Base-by-base conservation (phyloP, 495 filamentous ascomycete species). In the Penicillium soppii region DNA sequence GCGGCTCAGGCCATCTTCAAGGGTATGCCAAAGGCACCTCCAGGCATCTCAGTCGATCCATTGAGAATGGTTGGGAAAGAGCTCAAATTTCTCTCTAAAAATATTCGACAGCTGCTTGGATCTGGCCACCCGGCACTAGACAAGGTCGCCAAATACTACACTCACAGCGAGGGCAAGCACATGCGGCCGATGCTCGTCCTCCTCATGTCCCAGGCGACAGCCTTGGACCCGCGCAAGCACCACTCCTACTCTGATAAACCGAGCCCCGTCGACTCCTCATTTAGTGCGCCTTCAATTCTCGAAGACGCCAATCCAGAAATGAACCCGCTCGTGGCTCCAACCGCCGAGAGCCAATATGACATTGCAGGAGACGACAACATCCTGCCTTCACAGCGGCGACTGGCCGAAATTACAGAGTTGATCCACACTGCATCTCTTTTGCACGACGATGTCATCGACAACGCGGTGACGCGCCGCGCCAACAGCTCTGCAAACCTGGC, bases 381-480 rank as follows among this genome's bases (percentile, higher is more conserved):
- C 50, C 82, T 97, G 16, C 91, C 95, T 2, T 88, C 91, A n/a
- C 92, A 98, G 62, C 77, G 90, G 41, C 83, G 94, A 30, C 80
- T 98, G 29, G 95, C 94, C 47, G 94, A 98, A 68, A 97, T 98
- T 67, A 91, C 91, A 15, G 95, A 98, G 65, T 73, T 98, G 32
- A 97, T 97, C 43, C 95, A 96, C 67, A 96, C 91, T 4, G 94
- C 94, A 2, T 97, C 94, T 10, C 82, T 98, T 19, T 82, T 98
- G 4, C 94, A 98, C 68, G 94, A 98, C 77, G 94, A 98, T 72
- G 95, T 98, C 22, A 95, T 98, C 59, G 94, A 98, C 65, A 89
- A 91, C 57, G 92, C 94, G 1, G 75, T 85, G 21, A 85, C 89
- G 0, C 83, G 94, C 26, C 85, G 94, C 27, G 89, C 89, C 5